Percentiles rank a stretch among this genome's conserved stretches.
phyloP scores from a whole-genome alignment of 2,329 filamentous ascomycete species.

The Sclerotinia sclerotiorum region DNA sequence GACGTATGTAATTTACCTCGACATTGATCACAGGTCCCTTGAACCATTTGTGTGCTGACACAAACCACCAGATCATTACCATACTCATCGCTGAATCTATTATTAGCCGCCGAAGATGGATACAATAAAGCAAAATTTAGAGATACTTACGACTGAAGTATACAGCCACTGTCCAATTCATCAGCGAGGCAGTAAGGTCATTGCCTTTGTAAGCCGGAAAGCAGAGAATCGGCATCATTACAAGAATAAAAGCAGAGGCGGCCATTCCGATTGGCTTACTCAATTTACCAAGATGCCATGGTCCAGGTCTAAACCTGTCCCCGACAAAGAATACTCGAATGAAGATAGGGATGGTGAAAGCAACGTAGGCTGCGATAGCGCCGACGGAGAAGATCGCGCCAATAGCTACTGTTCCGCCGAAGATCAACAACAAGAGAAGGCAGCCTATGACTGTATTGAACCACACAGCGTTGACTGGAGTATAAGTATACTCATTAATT shows the following conservation, averaged over 20 bases:
- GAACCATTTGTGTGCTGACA: constrained; percentile 64
- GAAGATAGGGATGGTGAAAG: constrained; percentile 56
- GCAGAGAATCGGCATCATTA: constrained; percentile 68
- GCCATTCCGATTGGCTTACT: constrained; percentile 55
- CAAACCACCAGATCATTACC: constrained; percentile 58
- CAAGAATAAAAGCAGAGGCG: constrained; percentile 56
- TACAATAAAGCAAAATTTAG: neutral
- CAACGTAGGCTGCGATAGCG: constrained; percentile 62
- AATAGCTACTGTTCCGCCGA: constrained; percentile 58
- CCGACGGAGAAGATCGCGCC: constrained; percentile 68
- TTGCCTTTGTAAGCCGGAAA: constrained; percentile 56
- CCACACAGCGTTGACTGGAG: constrained; percentile 67
- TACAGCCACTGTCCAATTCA: constrained; percentile 67
- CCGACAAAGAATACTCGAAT: constrained; percentile 60
- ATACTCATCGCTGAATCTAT: constrained; percentile 47
- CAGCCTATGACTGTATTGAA: constrained; percentile 60
- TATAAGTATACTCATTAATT: constrained; percentile 58
- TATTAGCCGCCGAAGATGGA: constrained; percentile 24
- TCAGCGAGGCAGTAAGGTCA: constrained; percentile 50
- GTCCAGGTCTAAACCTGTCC: constrained; percentile 60
- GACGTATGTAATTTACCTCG: constrained; percentile 40
- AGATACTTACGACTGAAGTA: constrained; percentile 50
- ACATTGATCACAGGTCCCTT: constrained; percentile 65
- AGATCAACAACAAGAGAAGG: constrained; percentile 59
- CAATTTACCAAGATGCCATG: constrained; percentile 63